Evolutionary conservation across 2,329 filamentous ascomycete genomes (phyloP), one percentile per base, ranked within the genome.

Genomic region (Sordariomycetes sp.): DNA sequence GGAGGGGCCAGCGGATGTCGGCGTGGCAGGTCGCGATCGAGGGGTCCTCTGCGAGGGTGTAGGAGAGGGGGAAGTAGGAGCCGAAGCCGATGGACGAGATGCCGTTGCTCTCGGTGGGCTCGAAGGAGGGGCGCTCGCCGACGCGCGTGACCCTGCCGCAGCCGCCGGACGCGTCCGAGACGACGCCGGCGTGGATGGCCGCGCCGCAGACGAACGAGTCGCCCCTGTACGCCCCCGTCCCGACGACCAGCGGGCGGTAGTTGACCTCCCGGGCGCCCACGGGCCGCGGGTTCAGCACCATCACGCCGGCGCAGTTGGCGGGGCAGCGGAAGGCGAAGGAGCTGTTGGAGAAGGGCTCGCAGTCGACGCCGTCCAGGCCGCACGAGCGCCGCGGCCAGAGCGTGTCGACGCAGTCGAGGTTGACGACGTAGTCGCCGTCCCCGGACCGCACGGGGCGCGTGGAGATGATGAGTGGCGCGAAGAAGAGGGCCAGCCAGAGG

Each of bases 141-240:
- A 82, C 75, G 32, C 87, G 74, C 37, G 77, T 76, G 34, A 88
- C 76, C 1, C 89, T 85, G 57, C 88, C 89, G 64, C 89, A 93
- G 2, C 89, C 89, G 37, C 89, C 89, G 37, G 77, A 75, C 0
- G 75, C 71, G 63, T 89, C 80, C 56, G 78, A 79, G 62, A 90
- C 80, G 61, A 88, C 79, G 10, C 88, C 88, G 1, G 87, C 82
- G 67, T 92, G 89, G 58, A 91, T 87, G 20, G 88, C 89, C 4
- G 88, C 81, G 60, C 82, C 82, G 66, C 89, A 93, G 59, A 93
- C 82, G 70, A 89, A 90, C 22, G 87, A 90, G 71, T 93, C 89
- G 20, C 81, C 84, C 28, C 87, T 82, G 67, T 90, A 90, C 12
- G 56, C 40, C n/a, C 57, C 48, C 20, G 61, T 61, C n/a, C 79